These are phyloP conservation scores for Suillus clintonianus DNA, from an alignment of 768 basidiomycete genomes.

Conservation along the genomic window DNA sequence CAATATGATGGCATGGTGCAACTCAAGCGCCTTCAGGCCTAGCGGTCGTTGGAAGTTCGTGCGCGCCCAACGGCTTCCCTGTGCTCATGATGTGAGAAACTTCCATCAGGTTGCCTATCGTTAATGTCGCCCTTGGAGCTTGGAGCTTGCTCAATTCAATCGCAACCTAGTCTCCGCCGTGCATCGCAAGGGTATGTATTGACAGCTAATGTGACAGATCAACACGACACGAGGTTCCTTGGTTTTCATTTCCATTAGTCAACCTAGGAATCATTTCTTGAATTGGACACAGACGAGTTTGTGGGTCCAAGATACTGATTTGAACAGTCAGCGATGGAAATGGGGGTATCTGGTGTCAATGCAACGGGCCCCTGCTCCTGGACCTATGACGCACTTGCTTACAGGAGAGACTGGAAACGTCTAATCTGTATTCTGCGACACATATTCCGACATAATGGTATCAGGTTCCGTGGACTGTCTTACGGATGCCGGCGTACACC, in stretches of 20 bases:
- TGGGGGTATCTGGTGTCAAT: not conserved
- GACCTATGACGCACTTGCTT: not conserved
- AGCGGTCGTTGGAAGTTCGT: not conserved
- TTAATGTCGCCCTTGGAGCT: not conserved
- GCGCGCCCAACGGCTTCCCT: not conserved
- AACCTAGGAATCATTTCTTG: constrained; percentile 3
- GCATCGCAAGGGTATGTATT: not conserved
- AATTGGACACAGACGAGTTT: not conserved
- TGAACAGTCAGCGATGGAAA: not conserved
- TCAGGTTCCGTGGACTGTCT: not conserved
- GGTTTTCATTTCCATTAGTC: constrained; percentile 2
- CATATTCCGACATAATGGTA: not conserved
- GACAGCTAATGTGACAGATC: not conserved
- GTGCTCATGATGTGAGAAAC: not conserved
- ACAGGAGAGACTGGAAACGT: not conserved
- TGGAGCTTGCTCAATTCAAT: not conserved
- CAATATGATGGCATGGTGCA: not conserved
- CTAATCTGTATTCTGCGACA: not conserved
- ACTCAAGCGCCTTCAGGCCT: not conserved
- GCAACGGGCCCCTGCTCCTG: not conserved
- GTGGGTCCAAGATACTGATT: not conserved
- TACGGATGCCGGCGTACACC: too few species aligned
- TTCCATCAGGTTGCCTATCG: not conserved
- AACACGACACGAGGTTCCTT: not conserved
- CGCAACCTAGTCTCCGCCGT: too few species aligned